These are phyloP conservation scores for Helminthosporium solani DNA, from an alignment of 2,329 filamentous ascomycete genomes.

Conservation along the genomic window DNA sequence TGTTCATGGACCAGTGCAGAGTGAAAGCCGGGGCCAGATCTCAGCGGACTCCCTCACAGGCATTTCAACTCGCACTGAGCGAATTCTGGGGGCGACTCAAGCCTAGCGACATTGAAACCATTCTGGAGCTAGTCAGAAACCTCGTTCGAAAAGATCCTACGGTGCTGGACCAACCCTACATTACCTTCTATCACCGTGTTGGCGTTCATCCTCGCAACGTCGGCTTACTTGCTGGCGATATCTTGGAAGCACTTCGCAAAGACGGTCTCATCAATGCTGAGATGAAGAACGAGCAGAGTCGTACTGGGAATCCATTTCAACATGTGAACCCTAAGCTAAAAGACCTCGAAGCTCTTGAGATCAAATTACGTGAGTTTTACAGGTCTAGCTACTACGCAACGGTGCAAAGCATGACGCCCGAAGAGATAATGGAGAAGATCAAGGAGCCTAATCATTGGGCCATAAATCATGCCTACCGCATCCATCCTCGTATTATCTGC, in stretches of 20 bases:
- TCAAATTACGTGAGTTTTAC: conserved; percentile 13
- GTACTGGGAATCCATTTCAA: not conserved
- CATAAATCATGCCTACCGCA: conserved; percentile 8
- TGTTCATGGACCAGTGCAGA: conserved; percentile 1
- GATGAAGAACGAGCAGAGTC: not conserved
- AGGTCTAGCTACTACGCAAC: conserved; percentile 12
- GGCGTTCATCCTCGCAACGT: conserved; percentile 15
- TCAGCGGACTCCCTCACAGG: not conserved
- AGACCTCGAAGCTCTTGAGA: conserved; percentile 23
- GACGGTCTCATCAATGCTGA: conserved; percentile 17
- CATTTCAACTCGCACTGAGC: conserved; percentile 9
- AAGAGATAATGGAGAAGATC: conserved; percentile 3
- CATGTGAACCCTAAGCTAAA: conserved; percentile 4
- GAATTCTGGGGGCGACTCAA: conserved; percentile 27
- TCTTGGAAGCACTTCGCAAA: conserved; percentile 23
- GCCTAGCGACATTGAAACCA: conserved; percentile 12
- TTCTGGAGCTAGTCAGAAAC: conserved; percentile 18
- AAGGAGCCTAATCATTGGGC: conserved; percentile 5
- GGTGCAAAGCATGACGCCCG: not conserved
- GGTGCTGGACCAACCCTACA: conserved; percentile 12
- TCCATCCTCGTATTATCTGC: conserved; percentile 17
- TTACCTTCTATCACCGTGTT: conserved; percentile 15
- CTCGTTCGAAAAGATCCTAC: conserved; percentile 17
- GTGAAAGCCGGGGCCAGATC: not conserved
- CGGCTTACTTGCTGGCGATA: conserved; percentile 27